A percentile compares a stretch with the other conserved stretches of the same genome.
Conservation (phyloP, 1,284 basidiomycete genomes). For the Microbotryum lychnidis-dioicae region DNA sequence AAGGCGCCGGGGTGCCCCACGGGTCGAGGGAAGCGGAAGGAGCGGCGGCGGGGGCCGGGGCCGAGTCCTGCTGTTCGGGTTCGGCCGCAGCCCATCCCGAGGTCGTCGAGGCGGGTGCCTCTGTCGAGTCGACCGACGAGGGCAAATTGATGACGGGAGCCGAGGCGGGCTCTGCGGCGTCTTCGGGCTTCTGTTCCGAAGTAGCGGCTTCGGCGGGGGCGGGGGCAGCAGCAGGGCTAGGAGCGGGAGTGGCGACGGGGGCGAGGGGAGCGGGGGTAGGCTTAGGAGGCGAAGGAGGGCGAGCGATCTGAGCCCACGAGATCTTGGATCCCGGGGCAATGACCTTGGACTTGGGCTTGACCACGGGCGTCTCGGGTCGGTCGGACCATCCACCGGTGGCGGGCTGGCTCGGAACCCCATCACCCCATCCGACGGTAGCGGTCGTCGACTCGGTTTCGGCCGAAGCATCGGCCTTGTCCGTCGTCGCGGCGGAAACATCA, state of each 20-base stretch:
- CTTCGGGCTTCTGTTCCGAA: background rate
- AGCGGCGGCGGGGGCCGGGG: constrained; percentile 20
- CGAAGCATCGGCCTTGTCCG: constrained; percentile 1
- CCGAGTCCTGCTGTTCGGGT: constrained; percentile 6
- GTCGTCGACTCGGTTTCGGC: constrained; percentile 10
- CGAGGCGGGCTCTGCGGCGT: constrained; percentile 5
- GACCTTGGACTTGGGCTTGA: constrained; percentile 18
- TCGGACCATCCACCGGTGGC: background rate
- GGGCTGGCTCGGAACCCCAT: constrained; percentile 1
- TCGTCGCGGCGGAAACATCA: background rate
- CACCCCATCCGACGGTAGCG: constrained; percentile 15
- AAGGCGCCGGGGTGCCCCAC: constrained; percentile 32
- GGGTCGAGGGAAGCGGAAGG: constrained; percentile 34
- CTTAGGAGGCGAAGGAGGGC: constrained; percentile 28
- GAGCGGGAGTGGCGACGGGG: background rate
- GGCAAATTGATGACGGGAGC: constrained; percentile 19
- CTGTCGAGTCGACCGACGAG: constrained; percentile 3
- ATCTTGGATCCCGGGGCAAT: constrained; percentile 26
- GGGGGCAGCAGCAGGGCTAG: constrained; percentile 6
- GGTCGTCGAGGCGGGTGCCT: constrained; percentile 23
- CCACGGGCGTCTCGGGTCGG: constrained; percentile 3
- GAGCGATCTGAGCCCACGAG: constrained; percentile 35
- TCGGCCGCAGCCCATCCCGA: background rate
- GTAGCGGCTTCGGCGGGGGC: background rate
- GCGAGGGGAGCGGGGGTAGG: constrained; percentile 17